Percentiles rank a stretch among this genome's conserved stretches.
Evolutionary conservation across 352 stramenopile genomes (phyloP).

Genomic region (Pythium oligandrum): DNA sequence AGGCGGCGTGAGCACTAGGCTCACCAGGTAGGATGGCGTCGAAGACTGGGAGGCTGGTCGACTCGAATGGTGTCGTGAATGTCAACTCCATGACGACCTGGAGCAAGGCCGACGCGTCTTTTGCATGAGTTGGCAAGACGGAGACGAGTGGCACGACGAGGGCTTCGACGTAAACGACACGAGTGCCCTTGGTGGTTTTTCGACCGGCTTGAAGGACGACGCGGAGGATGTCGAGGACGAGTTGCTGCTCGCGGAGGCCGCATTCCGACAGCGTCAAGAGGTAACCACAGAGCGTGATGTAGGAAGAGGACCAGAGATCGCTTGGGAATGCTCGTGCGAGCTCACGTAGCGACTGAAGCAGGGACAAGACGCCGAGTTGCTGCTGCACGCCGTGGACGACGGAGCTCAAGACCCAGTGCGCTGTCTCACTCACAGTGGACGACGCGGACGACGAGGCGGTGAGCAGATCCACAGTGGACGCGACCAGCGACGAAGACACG

Average conservation of each 20-base stretch:
- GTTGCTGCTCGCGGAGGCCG: slow-evolving; percentile 28
- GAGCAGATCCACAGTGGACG: slow-evolving; percentile 37
- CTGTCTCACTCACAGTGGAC: slow-evolving; percentile 15
- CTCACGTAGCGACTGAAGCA: slow-evolving; percentile 39
- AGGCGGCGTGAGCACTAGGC: not conserved
- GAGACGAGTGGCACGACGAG: slow-evolving; percentile 52
- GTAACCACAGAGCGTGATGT: slow-evolving; percentile 33
- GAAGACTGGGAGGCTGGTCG: not conserved
- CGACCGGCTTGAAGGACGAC: slow-evolving; percentile 23
- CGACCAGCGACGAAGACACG: slow-evolving; percentile 31
- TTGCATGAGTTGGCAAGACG: slow-evolving; percentile 29
- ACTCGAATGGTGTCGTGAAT: slow-evolving; percentile 15
- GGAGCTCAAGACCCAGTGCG: slow-evolving; percentile 15
- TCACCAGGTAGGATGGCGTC: not conserved
- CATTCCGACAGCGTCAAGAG: slow-evolving; percentile 25
- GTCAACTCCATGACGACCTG: slow-evolving; percentile 31
- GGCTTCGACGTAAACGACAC: slow-evolving; percentile 49
- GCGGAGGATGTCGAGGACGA: slow-evolving; percentile 35
- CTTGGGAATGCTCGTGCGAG: slow-evolving; percentile 22
- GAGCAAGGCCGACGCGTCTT: slow-evolving; percentile 28
- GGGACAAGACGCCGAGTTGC: slow-evolving; percentile 28
- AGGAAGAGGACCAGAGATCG: slow-evolving; percentile 29
- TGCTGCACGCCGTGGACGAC: slow-evolving; percentile 23
- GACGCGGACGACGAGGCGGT: slow-evolving; percentile 13
- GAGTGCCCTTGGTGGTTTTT: slow-evolving; percentile 2